Percentiles rank a stretch among this genome's conserved stretches.
Conservation (phyloP, 306 rosid species). For the Potentilla sterilis region DNA sequence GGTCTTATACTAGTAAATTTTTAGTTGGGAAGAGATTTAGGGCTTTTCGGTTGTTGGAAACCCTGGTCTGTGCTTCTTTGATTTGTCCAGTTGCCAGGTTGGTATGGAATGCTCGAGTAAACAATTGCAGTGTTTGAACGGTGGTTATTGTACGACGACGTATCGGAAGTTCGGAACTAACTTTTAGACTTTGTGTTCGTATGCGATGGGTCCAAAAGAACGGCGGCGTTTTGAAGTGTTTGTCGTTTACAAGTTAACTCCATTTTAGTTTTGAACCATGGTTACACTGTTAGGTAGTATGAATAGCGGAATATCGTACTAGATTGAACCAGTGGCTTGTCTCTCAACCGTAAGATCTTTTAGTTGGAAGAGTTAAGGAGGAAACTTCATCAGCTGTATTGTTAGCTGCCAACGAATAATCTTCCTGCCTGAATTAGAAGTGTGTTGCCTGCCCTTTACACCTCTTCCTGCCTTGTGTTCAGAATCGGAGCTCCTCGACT, state of each 20-base stretch:
- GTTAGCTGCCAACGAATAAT: conserved; percentile 9
- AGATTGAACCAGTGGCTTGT: not conserved
- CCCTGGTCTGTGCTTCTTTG: not conserved
- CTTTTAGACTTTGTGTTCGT: not conserved
- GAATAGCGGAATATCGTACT: not conserved
- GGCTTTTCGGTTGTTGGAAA: conserved; percentile 7
- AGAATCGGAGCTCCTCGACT: not conserved
- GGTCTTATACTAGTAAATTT: not conserved
- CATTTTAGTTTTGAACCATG: not conserved
- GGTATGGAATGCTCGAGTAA: not conserved
- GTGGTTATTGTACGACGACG: not conserved
- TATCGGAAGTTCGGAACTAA: not conserved
- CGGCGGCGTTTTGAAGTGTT: not conserved
- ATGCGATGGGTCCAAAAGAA: not conserved
- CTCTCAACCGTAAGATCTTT: not conserved
- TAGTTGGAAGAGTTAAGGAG: not conserved
- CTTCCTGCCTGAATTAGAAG: not conserved
- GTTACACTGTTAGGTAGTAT: not conserved
- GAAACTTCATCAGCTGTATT: not conserved
- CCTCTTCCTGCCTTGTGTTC: not conserved
- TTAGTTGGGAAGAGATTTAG: not conserved
- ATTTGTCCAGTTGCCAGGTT: not conserved
- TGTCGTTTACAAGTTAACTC: not conserved
- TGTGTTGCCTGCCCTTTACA: not conserved
- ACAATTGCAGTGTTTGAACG: not conserved